phyloP scores from a whole-genome alignment of 805 yeast genomes.

The Kodamaea kakaduensis region DNA sequence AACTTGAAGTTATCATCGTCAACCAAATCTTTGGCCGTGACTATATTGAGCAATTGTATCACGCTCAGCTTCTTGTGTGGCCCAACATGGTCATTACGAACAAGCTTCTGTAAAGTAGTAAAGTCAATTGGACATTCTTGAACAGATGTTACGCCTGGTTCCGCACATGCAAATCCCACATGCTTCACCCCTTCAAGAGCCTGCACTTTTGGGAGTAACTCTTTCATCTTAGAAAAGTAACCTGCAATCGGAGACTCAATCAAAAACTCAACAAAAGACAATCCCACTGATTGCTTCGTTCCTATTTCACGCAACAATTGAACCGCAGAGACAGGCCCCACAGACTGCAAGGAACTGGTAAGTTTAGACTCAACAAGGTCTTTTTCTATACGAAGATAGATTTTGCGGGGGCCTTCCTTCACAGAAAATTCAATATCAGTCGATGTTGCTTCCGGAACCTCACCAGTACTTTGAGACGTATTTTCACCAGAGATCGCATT shows the following conservation, averaged over 20 bases:
- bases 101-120: constrained; percentile 35
- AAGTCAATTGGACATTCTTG: constrained; percentile 37
- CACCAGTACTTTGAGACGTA: constrained; percentile 12
- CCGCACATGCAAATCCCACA: constrained; percentile 34
- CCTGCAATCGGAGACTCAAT: constrained; percentile 14
- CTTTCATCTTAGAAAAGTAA: constrained; percentile 6
- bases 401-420: constrained; percentile 43
- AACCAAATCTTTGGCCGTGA: constrained; percentile 60
- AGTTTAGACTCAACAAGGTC: constrained; percentile 43
- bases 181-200: constrained; percentile 16
- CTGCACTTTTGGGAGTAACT: constrained; percentile 14
- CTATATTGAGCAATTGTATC: constrained; percentile 60
- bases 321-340: constrained; percentile 40
- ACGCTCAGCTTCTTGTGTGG: constrained; percentile 47
- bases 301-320: constrained; percentile 45
- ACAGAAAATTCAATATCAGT: constrained; percentile 26
- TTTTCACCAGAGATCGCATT: background rate
- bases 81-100: constrained; percentile 32
- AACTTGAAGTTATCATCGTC: constrained; percentile 47
- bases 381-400: constrained; percentile 46
- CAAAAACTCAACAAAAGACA: constrained; percentile 50
- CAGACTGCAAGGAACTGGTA: constrained; percentile 34
- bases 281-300: constrained; percentile 50
- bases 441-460: constrained; percentile 12
- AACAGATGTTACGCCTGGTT: constrained; percentile 27